Evolutionary conservation across 177 flowering plant genomes (phyloP).

Genomic region (Vitis hybrid): DNA sequence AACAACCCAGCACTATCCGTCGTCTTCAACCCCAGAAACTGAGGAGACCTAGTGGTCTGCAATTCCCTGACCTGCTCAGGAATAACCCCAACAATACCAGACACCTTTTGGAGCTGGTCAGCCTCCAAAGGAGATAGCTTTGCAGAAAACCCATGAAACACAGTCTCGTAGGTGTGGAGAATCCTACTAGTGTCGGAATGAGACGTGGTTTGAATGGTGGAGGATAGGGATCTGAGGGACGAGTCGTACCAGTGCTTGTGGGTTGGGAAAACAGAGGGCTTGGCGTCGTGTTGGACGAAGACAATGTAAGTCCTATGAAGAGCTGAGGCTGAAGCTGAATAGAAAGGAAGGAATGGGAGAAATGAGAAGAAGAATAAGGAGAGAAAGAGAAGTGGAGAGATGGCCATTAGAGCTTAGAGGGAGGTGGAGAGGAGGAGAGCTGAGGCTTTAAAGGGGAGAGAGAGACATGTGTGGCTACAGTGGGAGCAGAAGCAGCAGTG

Average conservation of each 20-base stretch:
- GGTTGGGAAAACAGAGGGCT: slow-evolving; percentile 83
- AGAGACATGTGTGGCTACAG: neutral
- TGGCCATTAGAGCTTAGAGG: slow-evolving; percentile 7
- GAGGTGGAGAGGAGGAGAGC: neutral
- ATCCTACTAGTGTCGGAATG: slow-evolving; percentile 10
- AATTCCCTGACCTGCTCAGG: slow-evolving; percentile 71
- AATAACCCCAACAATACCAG: slow-evolving; percentile 55
- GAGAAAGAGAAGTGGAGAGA: slow-evolving; percentile 6
- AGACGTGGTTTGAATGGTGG: neutral
- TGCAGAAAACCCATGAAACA: slow-evolving; percentile 84
- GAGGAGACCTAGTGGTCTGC: slow-evolving; percentile 88
- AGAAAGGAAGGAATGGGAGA: slow-evolving; percentile 3
- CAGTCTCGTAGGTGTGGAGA: slow-evolving; percentile 64
- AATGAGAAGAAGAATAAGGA: slow-evolving; percentile 4
- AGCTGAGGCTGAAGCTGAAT: slow-evolving; percentile 14
- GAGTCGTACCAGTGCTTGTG: slow-evolving; percentile 81
- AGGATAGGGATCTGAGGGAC: slow-evolving; percentile 45
- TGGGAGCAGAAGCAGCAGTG: neutral
- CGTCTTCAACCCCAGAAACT: slow-evolving; percentile 69
- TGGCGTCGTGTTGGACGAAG: slow-evolving; percentile 54
- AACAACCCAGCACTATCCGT: slow-evolving; percentile 59
- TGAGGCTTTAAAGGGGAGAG: neutral
- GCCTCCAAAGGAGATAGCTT: slow-evolving; percentile 48
- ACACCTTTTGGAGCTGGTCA: slow-evolving; percentile 25
- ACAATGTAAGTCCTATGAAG: slow-evolving; percentile 56